phyloP scores from a whole-genome alignment of 495 filamentous ascomycete genomes.

The Aspergillus carlsbadensis region DNA sequence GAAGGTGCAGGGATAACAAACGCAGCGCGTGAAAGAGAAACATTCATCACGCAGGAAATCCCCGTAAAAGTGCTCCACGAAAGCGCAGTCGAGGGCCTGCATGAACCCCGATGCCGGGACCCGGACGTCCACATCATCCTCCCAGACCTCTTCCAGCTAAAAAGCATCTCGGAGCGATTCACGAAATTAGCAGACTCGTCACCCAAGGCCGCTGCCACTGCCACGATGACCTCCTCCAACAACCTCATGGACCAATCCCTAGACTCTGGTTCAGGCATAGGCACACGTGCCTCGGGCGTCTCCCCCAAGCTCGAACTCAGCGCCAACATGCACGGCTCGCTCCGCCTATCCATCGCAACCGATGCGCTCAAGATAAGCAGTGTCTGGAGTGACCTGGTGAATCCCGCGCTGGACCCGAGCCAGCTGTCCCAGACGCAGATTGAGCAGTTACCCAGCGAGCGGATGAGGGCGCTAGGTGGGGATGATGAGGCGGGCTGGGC shows the following conservation, averaged over 20 bases:
- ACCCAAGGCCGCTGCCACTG: slow-evolving; percentile 9
- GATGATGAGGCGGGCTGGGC: slow-evolving; percentile 73
- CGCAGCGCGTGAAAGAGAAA: slow-evolving; percentile 64
- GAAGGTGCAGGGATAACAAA: neutral
- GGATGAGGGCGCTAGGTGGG: slow-evolving; percentile 53
- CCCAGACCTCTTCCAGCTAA: slow-evolving; percentile 78
- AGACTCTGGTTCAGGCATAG: slow-evolving; percentile 20
- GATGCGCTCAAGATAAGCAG: slow-evolving; percentile 79
- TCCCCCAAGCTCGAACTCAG: slow-evolving; percentile 72
- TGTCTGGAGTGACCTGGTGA: slow-evolving; percentile 76
- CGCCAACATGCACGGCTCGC: slow-evolving; percentile 88
- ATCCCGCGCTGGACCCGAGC: slow-evolving; percentile 76
- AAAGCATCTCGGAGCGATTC: slow-evolving; percentile 90
- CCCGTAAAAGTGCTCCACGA: slow-evolving; percentile 87
- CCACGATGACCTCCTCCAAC: neutral
- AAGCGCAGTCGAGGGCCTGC: slow-evolving; percentile 75
- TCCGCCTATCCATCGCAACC: slow-evolving; percentile 71
- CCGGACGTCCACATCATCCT: slow-evolving; percentile 93
- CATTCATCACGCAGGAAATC: slow-evolving; percentile 91
- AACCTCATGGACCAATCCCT: neutral
- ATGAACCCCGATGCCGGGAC: slow-evolving; percentile 86
- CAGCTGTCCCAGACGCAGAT: slow-evolving; percentile 65
- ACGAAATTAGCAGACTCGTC: slow-evolving; percentile 65
- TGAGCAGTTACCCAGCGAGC: slow-evolving; percentile 70
- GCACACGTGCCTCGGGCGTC: slow-evolving; percentile 3